These are phyloP conservation scores for Triticum timopheevii DNA, from an alignment of 176 grass and related monocot species.

Conservation along the genomic window DNA sequence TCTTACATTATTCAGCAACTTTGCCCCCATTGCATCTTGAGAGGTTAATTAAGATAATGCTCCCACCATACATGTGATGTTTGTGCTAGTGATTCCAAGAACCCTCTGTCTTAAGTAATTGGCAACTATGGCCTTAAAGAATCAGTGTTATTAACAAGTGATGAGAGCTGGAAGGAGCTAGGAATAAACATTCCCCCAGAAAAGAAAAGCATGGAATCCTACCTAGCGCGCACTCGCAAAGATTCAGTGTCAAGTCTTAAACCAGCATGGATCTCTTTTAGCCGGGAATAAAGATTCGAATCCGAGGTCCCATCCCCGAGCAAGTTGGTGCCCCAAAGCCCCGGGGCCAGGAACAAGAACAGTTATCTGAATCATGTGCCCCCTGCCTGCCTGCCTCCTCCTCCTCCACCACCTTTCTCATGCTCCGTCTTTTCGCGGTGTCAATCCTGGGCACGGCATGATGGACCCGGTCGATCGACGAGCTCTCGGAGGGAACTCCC, in stretches of 20 bases:
- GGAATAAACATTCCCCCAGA: constrained; percentile 35
- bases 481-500: constrained; percentile 4
- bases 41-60: constrained; percentile 13
- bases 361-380: constrained; percentile 34
- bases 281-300: constrained; percentile 29
- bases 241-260: constrained; percentile 50
- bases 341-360: constrained; percentile 26
- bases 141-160: constrained; percentile 32
- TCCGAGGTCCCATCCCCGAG: constrained; percentile 23
- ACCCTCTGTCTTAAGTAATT: constrained; percentile 9
- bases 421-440: neutral
- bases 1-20: constrained; percentile 15
- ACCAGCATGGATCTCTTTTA: constrained; percentile 47
- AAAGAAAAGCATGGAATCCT: constrained; percentile 36
- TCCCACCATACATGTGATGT: constrained; percentile 19
- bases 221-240: constrained; percentile 55
- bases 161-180: neutral
- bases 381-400: constrained; percentile 2
- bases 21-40: constrained; percentile 4
- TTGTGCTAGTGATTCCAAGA: constrained; percentile 42
- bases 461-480: neutral
- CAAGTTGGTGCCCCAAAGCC: constrained; percentile 35
- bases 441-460: neutral
- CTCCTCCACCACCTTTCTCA: neutral
- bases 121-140: constrained; percentile 30